Base-by-base conservation (phyloP, 805 yeast genomes). In the Pichia rugopelliculosa region DNA sequence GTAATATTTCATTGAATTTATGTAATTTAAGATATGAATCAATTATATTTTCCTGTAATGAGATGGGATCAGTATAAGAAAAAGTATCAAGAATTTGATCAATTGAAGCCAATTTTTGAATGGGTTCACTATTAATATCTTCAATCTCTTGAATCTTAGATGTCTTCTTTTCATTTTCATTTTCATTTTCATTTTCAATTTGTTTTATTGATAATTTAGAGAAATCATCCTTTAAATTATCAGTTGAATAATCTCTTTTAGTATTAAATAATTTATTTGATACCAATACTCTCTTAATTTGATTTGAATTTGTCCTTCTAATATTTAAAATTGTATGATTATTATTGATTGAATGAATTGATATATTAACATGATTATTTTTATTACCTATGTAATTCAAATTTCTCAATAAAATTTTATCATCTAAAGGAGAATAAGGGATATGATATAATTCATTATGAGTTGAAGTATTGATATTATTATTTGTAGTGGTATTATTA, bases 1-100 rank as follows among this genome's bases (percentile, higher is more conserved):
- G 66, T 37, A 65, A 47, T 7, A 67, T 59, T 50, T 67, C 71
- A 47, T 67, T 66, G 20, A 55, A 51, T 44, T 61, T 64, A n/a
- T 56, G 52, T 3, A 46, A 18, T 0, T 46, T 23, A 18, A 62
- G 18, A 27, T 62, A 49, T 7, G 54, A 44, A 42, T 59, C 58
- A n/a, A 67, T 59, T 8, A 62, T 22, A 1, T 41, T 17, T 24
- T 56, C 56, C 41, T 62, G 60, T 3, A 47, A 33, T 9, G 36
- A 41, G 20, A 53, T 6, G 17, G 58, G 52, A 45, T 52, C 50
- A 5, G 39, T 30, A 36, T 41, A 33, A 13, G 20, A 33, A 33
- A 40, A 26, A 24, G 45, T 25, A 36, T 44, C 42, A 15, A 44
- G 22, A 13, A 40, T 25, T 13, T 49, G 42, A 20, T 49, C 39